Evolutionary conservation across 2,329 filamentous ascomycete species (phyloP).

Genomic region (Fusarium palustre): DNA sequence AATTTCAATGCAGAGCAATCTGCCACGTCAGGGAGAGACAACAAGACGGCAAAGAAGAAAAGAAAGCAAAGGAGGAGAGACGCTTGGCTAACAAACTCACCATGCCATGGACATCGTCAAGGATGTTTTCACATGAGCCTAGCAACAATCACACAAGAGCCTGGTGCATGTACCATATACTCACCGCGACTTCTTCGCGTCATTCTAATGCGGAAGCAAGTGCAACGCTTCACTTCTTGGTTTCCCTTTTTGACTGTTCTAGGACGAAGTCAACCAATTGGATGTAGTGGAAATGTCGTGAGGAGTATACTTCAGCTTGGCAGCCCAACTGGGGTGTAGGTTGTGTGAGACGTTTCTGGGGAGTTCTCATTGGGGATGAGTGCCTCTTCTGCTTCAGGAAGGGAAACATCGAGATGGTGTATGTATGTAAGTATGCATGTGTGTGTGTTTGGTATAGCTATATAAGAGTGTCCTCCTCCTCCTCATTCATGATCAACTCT

Average conservation of each 20-base stretch:
- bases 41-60: background rate
- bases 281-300: conserved; percentile 6
- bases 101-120: conserved; percentile 25
- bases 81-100: conserved; percentile 19
- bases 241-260: background rate
- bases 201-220: conserved; percentile 5
- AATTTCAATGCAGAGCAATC: background rate
- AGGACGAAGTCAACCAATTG: conserved; percentile 19
- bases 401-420: background rate
- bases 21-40: conserved; percentile 5
- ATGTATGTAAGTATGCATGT: background rate
- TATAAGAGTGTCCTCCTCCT: conserved; percentile 12
- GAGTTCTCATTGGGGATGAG: conserved; percentile 6
- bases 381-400: background rate
- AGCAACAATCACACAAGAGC: background rate
- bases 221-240: conserved; percentile 6
- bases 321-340: background rate
- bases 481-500: background rate
- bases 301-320: conserved; percentile 2
- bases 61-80: background rate
- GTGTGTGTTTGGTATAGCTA: background rate
- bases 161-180: conserved; percentile 27
- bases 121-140: conserved; percentile 7
- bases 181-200: conserved; percentile 21
- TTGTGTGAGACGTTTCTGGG: conserved; percentile 1